Evolutionary conservation across 2,329 filamentous ascomycete genomes (phyloP).

Genomic region (Emericellopsis atlantica): DNA sequence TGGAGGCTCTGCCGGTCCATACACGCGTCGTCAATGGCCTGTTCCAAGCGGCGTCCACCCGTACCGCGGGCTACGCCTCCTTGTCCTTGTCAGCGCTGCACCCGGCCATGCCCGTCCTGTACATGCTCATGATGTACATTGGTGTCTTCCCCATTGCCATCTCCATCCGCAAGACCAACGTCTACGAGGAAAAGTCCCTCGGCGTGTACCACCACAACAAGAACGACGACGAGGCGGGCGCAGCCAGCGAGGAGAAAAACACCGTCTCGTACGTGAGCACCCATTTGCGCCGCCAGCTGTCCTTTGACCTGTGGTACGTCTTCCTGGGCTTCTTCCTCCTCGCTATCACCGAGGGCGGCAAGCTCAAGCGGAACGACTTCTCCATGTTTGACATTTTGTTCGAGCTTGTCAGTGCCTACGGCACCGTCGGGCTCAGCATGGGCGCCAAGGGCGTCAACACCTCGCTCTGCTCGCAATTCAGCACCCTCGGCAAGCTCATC

Average conservation of each 20-base stretch:
- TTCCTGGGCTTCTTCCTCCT: slow-evolving; percentile 91
- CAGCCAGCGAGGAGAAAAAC: slow-evolving; percentile 11
- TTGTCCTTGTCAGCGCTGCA: slow-evolving; percentile 69
- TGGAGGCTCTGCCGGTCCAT: slow-evolving; percentile 57
- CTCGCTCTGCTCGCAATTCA: slow-evolving; percentile 75
- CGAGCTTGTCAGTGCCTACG: slow-evolving; percentile 82
- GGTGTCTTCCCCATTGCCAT: slow-evolving; percentile 96
- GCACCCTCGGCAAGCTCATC: slow-evolving; percentile 56
- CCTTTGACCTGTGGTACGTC: slow-evolving; percentile 96
- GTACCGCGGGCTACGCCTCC: slow-evolving; percentile 81
- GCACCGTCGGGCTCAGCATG: slow-evolving; percentile 83
- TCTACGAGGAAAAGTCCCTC: slow-evolving; percentile 84
- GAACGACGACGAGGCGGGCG: slow-evolving; percentile 23
- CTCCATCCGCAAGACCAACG: slow-evolving; percentile 84
- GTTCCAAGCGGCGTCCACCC: slow-evolving; percentile 80
- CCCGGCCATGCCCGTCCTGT: slow-evolving; percentile 84
- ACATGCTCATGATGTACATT: slow-evolving; percentile 99
- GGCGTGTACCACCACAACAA: slow-evolving; percentile 52
- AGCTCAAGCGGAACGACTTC: slow-evolving; percentile 52
- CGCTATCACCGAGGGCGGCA: slow-evolving; percentile 69
- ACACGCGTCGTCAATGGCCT: slow-evolving; percentile 73
- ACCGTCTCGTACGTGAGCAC: slow-evolving; percentile 77
- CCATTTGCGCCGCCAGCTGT: slow-evolving; percentile 85
- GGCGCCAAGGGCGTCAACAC: slow-evolving; percentile 67
- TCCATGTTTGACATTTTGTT: slow-evolving; percentile 63